phyloP scores from a whole-genome alignment of 2,329 filamentous ascomycete species.

The Botrytis fabae region DNA sequence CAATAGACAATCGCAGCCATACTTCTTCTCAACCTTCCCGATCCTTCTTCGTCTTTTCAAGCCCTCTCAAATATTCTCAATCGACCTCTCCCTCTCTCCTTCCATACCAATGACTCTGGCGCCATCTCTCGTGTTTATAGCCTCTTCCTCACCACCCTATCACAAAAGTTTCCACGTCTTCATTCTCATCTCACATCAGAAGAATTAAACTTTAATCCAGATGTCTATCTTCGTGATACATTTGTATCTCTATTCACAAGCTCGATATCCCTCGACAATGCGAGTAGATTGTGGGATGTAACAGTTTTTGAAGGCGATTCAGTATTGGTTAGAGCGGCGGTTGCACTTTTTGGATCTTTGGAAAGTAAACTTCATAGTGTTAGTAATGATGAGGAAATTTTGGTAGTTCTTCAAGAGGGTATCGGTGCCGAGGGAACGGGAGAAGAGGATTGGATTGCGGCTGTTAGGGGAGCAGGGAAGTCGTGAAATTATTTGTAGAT shows the following conservation, averaged over 20 bases:
- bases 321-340: slow-evolving; percentile 67
- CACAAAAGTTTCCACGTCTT: slow-evolving; percentile 63
- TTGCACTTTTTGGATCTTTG: slow-evolving; percentile 60
- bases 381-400: slow-evolving; percentile 29
- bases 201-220: slow-evolving; percentile 48
- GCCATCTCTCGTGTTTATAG: slow-evolving; percentile 69
- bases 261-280: slow-evolving; percentile 66
- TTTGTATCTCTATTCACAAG: slow-evolving; percentile 66
- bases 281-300: slow-evolving; percentile 75
- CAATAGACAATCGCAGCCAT: slow-evolving; percentile 68
- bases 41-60: slow-evolving; percentile 65
- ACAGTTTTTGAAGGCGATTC: slow-evolving; percentile 81
- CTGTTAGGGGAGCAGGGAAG: slow-evolving; percentile 36
- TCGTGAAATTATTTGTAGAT: slow-evolving; percentile 15
- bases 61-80: slow-evolving; percentile 76
- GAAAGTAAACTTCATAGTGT: slow-evolving; percentile 52
- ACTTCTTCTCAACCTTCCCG: slow-evolving; percentile 69
- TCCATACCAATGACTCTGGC: slow-evolving; percentile 69
- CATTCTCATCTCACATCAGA: slow-evolving; percentile 61
- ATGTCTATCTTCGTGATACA: slow-evolving; percentile 58
- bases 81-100: slow-evolving; percentile 71
- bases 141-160: slow-evolving; percentile 65
- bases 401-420: slow-evolving; percentile 27
- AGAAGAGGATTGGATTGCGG: slow-evolving; percentile 37
- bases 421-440: slow-evolving; percentile 27